Conservation (phyloP, 2,329 filamentous ascomycete species). For the Xylaria sp. region DNA sequence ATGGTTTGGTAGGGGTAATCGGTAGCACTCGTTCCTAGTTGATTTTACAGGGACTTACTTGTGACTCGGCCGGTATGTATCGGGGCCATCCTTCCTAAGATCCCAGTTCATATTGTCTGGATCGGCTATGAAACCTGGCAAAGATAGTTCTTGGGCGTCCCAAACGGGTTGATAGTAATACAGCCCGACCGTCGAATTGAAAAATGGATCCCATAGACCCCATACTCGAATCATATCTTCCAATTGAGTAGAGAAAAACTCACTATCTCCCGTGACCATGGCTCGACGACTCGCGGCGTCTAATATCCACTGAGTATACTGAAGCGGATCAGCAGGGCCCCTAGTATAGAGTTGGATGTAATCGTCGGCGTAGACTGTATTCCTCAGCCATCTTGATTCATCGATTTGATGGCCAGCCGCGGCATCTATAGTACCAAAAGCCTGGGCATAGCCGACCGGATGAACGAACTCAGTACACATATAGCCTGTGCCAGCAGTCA, state of each 20-base stretch:
- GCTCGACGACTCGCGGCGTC: constrained; percentile 51
- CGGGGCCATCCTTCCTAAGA: constrained; percentile 52
- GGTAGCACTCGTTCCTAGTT: neutral
- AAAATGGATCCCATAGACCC: constrained; percentile 54
- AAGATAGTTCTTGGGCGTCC: constrained; percentile 57
- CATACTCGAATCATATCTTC: constrained; percentile 55
- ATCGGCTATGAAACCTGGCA: constrained; percentile 54
- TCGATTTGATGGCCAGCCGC: constrained; percentile 54
- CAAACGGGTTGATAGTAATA: constrained; percentile 57
- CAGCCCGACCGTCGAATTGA: constrained; percentile 51
- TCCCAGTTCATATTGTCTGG: constrained; percentile 48
- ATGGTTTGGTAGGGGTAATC: neutral
- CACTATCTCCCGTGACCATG: constrained; percentile 53
- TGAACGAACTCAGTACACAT: constrained; percentile 58
- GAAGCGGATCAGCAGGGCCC: constrained; percentile 52
- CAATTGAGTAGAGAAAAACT: constrained; percentile 54
- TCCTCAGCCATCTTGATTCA: constrained; percentile 55
- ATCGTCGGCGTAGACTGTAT: constrained; percentile 54
- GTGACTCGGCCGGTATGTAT: constrained; percentile 56
- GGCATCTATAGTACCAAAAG: constrained; percentile 49
- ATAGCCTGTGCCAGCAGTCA: constrained; percentile 54
- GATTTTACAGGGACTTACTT: constrained; percentile 45
- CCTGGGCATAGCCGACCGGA: constrained; percentile 52
- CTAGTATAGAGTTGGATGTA: constrained; percentile 53
- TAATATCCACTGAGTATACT: constrained; percentile 54